These are phyloP conservation scores for Pythium pectinolyticum DNA, from an alignment of 352 stramenopile species.

Conservation along the genomic window DNA sequence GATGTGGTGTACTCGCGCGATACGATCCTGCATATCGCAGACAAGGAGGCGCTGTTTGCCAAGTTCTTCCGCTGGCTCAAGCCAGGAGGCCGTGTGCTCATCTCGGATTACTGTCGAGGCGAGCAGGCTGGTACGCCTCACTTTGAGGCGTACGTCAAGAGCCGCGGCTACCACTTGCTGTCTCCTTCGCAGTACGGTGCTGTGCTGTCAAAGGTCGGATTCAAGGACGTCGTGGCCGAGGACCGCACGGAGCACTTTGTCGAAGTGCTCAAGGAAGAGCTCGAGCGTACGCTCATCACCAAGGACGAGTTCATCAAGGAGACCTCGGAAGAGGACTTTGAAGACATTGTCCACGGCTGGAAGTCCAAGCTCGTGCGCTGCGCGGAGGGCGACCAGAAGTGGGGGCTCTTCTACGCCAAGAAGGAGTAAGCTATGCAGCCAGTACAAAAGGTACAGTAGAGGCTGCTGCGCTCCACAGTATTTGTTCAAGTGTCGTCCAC, in stretches of 20 bases:
- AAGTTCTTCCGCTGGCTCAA: slow-evolving; percentile 70
- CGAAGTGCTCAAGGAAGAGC: slow-evolving; percentile 32
- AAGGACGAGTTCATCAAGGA: slow-evolving; percentile 37
- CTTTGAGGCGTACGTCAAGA: slow-evolving; percentile 38
- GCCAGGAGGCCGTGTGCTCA: slow-evolving; percentile 55
- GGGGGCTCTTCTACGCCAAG: slow-evolving; percentile 38
- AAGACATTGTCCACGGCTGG: slow-evolving; percentile 42
- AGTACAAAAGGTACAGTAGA: no score
- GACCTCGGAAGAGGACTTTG: slow-evolving; percentile 37
- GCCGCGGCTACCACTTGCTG: slow-evolving; percentile 35
- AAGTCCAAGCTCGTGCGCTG: slow-evolving; percentile 39
- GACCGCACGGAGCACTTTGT: slow-evolving; percentile 44
- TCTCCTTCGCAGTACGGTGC: slow-evolving; percentile 32
- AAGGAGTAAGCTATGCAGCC: no score
- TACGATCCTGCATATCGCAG: slow-evolving; percentile 69
- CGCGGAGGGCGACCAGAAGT: slow-evolving; percentile 43
- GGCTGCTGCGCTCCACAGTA: no score
- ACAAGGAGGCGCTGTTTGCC: slow-evolving; percentile 56
- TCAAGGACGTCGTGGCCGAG: slow-evolving; percentile 30
- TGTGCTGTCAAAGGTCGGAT: slow-evolving; percentile 29
- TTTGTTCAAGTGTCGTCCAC: no score
- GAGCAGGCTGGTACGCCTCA: slow-evolving; percentile 24
- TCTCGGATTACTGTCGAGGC: slow-evolving; percentile 54
- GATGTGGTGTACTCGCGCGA: slow-evolving; percentile 73
- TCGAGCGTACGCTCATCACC: slow-evolving; percentile 32